Base-by-base conservation (phyloP, 352 stramenopile genomes). In the Globisporangium solare region DNA sequence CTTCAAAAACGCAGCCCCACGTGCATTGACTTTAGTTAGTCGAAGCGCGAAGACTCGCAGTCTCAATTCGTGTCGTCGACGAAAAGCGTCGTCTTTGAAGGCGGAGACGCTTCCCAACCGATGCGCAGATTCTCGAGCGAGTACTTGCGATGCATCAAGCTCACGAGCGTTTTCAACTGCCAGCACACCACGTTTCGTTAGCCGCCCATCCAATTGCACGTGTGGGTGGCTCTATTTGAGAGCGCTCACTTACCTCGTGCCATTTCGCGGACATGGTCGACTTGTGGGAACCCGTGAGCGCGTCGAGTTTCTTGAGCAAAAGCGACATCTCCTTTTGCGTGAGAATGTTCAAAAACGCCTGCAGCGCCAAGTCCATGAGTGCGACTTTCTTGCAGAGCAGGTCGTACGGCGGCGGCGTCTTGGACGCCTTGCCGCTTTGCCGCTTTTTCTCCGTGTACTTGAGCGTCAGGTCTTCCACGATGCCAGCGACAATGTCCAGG, bases 81-180 rank as follows among this genome's bases (percentile, higher is more conserved):
- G 49, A 86, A 85, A 24, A 86, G 59, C 50, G 70, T 58, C 0
- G 55, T 72, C 60, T 83, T 88, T 22, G 70, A 65, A 31, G 54
- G 60, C 8, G 75, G 64, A 27, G 67, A 74, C 39, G 63, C 39
- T 50, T 64, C 74, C 37, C 70, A 72, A 27, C 79, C 82, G 20
- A 92, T 68, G 32, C 82, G 76, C 21, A 92, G 69, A 58, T 92
- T 89, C 32, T 89, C 77, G 51, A 86, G 61, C 51, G 83, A 87
- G 43, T 94, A 94, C 57, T 94, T 94, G 63, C 81, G 81, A 51
- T 85, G 81, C 81, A 92, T 94, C 31, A 94, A 65, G 54, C 74
- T 86, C 49, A 94, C 71, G 11, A 94, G 74, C 20, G 83, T 94
- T 70, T 94, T 92, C 35, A 94, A 67, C 73, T 83, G 47, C 14